Base-by-base conservation (phyloP, 768 basidiomycete genomes). In the Crepidotus variabilis region DNA sequence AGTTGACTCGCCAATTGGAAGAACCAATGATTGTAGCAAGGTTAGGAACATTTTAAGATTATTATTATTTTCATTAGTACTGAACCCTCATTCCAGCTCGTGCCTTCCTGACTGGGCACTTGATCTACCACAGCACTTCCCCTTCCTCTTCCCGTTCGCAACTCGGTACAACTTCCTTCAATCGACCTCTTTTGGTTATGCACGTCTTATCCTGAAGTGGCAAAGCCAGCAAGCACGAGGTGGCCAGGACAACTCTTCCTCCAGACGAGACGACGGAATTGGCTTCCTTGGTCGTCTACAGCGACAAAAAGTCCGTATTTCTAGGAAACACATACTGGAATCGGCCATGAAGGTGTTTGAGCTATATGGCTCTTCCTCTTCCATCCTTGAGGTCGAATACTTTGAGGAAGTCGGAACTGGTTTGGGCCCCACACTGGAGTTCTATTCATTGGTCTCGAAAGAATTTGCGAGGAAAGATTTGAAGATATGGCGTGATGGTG, bases 1-100 rank as follows among this genome's bases (percentile, higher is more conserved):
- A 99, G 71, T 80, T 99, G n/a, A 94, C 93, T 11, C 83, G 97
- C 34, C 97, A 98, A 68, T 71, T 99, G 45, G 97, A 99, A 64
- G 97, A 99, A 67, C 92, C 94, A 0, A 97, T 98, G 94, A 97
- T 99, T 60, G 94, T 99, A 46, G 97, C 96, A 1, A 95, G 93
- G 94, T 93, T 63, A 59, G 78, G 68, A 52, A 6, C 32, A 1
- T 1, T 14, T 14, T n/a, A 14, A 32, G 23, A 16, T 7, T n/a
- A 14, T 49, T 39, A 16, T 18, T 57, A n/a, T 13, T n/a, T 18
- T 18, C 24, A 7, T 34, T 50, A 14, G 28, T 54, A 28, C 28
- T 28, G 28, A 28, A 16, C 39, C 43, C 20, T 47, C 53, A 50
- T 35, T 33, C 24, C 33, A 97, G 96, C 64, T 92, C 92, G 22